Conservation (phyloP, 2,329 filamentous ascomycete species). For the Talaromyces sp. region DNA sequence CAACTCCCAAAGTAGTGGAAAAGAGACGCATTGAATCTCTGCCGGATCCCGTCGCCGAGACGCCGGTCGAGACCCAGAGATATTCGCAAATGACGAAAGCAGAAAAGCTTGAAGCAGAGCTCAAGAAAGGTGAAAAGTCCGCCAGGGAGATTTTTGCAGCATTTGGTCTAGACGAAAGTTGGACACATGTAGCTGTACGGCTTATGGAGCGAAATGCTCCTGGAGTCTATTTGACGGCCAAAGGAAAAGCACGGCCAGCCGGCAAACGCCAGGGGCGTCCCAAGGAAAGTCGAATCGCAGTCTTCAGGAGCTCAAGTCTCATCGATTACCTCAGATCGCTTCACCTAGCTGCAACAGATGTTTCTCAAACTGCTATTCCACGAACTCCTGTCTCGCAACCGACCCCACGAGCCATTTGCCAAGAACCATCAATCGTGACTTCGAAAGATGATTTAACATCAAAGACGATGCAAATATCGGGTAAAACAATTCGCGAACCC, state of each 20-base stretch:
- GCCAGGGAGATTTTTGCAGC: slow-evolving; percentile 24
- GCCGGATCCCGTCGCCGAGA: not conserved
- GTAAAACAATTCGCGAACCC: not conserved
- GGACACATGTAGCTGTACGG: slow-evolving; percentile 42
- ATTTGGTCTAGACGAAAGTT: slow-evolving; percentile 41
- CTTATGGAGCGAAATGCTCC: slow-evolving; percentile 38
- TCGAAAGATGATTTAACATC: not conserved
- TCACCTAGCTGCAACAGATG: not conserved
- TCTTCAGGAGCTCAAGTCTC: slow-evolving; percentile 36
- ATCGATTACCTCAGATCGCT: slow-evolving; percentile 14
- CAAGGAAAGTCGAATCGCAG: slow-evolving; percentile 38
- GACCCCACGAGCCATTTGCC: not conserved
- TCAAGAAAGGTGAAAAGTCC: slow-evolving; percentile 6
- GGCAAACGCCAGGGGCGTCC: slow-evolving; percentile 41
- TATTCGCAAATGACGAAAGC: slow-evolving; percentile 37
- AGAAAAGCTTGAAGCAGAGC: slow-evolving; percentile 34
- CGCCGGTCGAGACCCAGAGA: not conserved
- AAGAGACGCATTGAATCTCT: not conserved
- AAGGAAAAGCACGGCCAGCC: slow-evolving; percentile 39
- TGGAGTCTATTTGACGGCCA: slow-evolving; percentile 44
- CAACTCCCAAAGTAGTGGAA: not conserved
- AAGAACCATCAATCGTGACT: not conserved
- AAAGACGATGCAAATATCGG: not conserved
- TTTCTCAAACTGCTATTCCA: not conserved
- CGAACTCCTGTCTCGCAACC: not conserved